Percentiles rank a stretch among this genome's conserved stretches.
phyloP scores from a whole-genome alignment of 2,329 filamentous ascomycete genomes.

The Claviceps cyperi region DNA sequence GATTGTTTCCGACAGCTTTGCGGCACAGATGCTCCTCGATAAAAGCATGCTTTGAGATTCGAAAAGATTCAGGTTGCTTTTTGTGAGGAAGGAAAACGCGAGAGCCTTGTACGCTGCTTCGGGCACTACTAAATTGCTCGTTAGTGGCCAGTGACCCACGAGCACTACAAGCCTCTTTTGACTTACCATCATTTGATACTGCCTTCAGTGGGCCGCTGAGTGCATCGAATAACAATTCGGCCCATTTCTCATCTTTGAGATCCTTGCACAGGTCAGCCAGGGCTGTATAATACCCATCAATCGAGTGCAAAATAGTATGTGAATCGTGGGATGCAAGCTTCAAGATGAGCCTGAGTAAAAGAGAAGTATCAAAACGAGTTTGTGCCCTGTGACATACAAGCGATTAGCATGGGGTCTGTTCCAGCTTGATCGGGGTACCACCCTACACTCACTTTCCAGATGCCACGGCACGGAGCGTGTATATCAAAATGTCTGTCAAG shows the following conservation, averaged over 20 bases:
- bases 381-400: background rate
- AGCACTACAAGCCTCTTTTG: background rate
- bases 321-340: slow-evolving; percentile 14
- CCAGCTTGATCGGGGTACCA: background rate
- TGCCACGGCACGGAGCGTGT: slow-evolving; percentile 15
- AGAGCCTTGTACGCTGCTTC: slow-evolving; percentile 20
- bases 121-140: background rate
- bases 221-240: slow-evolving; percentile 14
- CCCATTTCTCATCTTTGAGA: slow-evolving; percentile 9
- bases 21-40: slow-evolving; percentile 22
- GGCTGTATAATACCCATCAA: slow-evolving; percentile 25
- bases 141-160: background rate
- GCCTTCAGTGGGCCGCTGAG: slow-evolving; percentile 16
- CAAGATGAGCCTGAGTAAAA: slow-evolving; percentile 23
- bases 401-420: background rate
- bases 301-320: slow-evolving; percentile 10
- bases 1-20: slow-evolving; percentile 28
- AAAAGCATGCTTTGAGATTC: slow-evolving; percentile 24
- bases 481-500: slow-evolving; percentile 23
- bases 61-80: slow-evolving; percentile 23
- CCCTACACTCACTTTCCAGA: slow-evolving; percentile 12
- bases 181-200: slow-evolving; percentile 10
- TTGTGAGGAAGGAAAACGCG: slow-evolving; percentile 24
- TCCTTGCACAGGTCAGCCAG: slow-evolving; percentile 23
- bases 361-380: slow-evolving; percentile 7